phyloP scores from a whole-genome alignment of 2,329 filamentous ascomycete genomes.

The Fusarium miscanthi region DNA sequence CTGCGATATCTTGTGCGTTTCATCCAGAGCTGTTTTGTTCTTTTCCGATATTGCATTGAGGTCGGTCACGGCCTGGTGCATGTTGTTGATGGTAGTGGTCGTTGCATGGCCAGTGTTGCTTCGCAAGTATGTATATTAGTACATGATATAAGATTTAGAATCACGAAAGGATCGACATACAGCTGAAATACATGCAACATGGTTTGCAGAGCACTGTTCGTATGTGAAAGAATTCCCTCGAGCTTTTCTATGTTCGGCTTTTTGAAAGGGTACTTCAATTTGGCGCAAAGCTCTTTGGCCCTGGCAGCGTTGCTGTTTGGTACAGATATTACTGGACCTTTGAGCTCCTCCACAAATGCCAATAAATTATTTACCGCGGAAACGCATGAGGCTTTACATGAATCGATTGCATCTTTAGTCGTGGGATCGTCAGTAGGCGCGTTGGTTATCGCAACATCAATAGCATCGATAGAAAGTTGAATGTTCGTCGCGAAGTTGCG shows the following conservation, averaged over 20 bases:
- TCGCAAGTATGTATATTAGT: no score
- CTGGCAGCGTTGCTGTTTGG: fast-evolving
- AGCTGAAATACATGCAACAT: fast-evolving
- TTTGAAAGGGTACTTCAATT: neutral
- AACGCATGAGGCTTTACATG: neutral
- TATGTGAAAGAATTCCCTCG: fast-evolving
- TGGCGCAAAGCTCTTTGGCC: fast-evolving
- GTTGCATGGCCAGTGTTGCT: neutral
- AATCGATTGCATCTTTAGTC: fast-evolving
- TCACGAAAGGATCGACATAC: neutral
- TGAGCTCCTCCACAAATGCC: fast-evolving
- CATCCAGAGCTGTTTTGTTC: fast-evolving
- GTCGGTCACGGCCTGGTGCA: fast-evolving
- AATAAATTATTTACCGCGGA: fast-evolving
- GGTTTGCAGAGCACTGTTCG: neutral
- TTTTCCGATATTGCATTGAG: fast-evolving
- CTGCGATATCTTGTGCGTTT: fast-evolving
- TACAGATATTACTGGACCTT: fast-evolving
- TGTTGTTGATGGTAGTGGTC: fast-evolving
- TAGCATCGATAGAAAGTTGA: fast-evolving
- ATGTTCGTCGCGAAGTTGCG: neutral
- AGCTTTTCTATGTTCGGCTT: neutral
- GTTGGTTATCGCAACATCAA: neutral
- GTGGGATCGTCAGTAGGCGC: fast-evolving
- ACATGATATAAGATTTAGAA: no score